Conservation (phyloP, 371 early-diverging fungal species). For the Apophysomyces variabilis region DNA sequence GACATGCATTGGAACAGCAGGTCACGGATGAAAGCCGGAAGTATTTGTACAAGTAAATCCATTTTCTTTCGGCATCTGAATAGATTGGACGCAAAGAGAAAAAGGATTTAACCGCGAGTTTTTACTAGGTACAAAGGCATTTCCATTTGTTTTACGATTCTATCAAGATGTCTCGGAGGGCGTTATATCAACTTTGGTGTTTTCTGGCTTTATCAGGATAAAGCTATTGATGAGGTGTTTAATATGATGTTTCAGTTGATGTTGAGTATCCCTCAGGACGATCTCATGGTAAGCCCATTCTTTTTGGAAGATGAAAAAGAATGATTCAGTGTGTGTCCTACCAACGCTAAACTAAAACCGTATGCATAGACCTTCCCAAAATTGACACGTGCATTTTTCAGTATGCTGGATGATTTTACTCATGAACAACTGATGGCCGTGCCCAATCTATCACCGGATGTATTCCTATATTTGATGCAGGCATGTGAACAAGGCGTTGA, state of each 20-base stretch:
- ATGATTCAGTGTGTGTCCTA: conserved; percentile 5
- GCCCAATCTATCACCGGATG: conserved; percentile 53
- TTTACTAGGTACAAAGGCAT: conserved; percentile 77
- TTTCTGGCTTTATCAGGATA: conserved; percentile 89
- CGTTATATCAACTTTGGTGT: conserved; percentile 92
- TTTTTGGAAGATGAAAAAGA: not conserved
- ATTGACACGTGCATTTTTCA: conserved; percentile 61
- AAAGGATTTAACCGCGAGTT: not conserved
- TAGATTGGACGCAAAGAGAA: too few relatives aligned
- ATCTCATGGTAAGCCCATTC: conserved; percentile 65
- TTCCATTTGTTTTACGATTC: conserved; percentile 73
- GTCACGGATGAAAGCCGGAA: conserved; percentile 31
- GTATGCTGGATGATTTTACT: conserved; percentile 66
- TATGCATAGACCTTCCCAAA: conserved; percentile 66
- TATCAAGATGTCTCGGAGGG: conserved; percentile 75
- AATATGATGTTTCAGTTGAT: conserved; percentile 73
- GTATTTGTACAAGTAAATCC: conserved; percentile 35
- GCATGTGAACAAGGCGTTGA: conserved; percentile 66
- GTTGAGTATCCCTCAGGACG: conserved; percentile 70
- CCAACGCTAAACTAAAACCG: not conserved
- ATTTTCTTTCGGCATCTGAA: not conserved
- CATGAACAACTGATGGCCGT: conserved; percentile 68
- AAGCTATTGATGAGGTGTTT: conserved; percentile 77
- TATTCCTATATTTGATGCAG: conserved; percentile 64
- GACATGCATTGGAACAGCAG: conserved; percentile 28